Evolutionary conservation across 192 early-diverging fungal species (phyloP), one percentile per base, ranked within the genome.

Genomic region (Coemansia sp.): DNA sequence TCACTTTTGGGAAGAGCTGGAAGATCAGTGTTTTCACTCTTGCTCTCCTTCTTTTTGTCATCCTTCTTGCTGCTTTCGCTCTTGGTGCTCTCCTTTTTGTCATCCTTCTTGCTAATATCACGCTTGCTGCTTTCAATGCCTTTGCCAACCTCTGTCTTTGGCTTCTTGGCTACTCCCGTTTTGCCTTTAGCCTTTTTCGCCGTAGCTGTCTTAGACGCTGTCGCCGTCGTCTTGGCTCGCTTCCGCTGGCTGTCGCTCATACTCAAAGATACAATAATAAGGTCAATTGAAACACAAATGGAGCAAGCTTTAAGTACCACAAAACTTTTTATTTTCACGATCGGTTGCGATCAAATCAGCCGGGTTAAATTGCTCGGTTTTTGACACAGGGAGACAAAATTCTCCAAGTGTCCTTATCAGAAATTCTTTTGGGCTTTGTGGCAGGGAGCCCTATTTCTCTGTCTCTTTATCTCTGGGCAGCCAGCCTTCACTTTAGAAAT

Each of bases 1-100:
- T 63, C 59, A 22, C 37, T 52, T 37, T 71, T 52, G 5, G 27
- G 25, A 17, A 64, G 52, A n/a, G 64, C 23, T 14, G 67, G 61
- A 11, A 67, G 32, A 5, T 7, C 56, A 19, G 55, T 6, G 19
- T 6, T 17, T 49, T 49, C 54, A 51, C 67, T 22, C 27, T 6
- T 37, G 56, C 0, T 37, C 2, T 4, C 37, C 45, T 3, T 56
- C 11, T 32, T 15, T 14, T 17, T 56, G 29, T 2, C 52, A 27
- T 2, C 37, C 29, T 43, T 52, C 48, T 32, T 51, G 35, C 5
- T 37, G 60, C 4, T 15, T 7, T 43, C 15, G 4, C 2, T 52
- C 48, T 32, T 51, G 35, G 6, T 37, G 60, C 2, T 43, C 15
- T 43, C 15, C 39, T 41, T 14, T 2, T 6, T 41, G 8, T 6